Conservation (phyloP, 257 asterid genomes). For the Linaria vulgaris region DNA sequence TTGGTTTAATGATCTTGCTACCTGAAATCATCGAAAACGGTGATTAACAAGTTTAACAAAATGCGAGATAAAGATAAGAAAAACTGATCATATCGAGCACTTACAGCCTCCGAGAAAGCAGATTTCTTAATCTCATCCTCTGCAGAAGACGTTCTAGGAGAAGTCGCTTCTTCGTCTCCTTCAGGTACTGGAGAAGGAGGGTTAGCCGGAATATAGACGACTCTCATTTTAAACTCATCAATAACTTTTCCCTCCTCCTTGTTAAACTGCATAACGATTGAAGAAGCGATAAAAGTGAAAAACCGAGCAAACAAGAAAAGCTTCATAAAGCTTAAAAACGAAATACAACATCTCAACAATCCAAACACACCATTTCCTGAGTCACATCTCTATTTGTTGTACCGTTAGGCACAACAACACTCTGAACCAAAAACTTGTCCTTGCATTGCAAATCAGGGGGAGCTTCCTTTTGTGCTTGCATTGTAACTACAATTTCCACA, state of each 20-base stretch:
- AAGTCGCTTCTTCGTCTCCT: constrained; percentile 83
- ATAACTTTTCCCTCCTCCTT: constrained; percentile 59
- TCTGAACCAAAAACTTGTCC: constrained; percentile 85
- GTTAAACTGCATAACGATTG: constrained; percentile 49
- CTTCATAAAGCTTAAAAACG: background rate
- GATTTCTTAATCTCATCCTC: constrained; percentile 58
- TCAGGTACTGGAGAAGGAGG: constrained; percentile 96
- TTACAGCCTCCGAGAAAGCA: constrained; percentile 52
- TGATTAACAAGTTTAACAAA: constrained; percentile 17
- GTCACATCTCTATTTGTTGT: constrained; percentile 55
- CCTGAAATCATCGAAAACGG: constrained; percentile 32
- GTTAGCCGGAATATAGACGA: constrained; percentile 73
- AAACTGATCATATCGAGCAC: constrained; percentile 26
- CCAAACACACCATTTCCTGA: constrained; percentile 60
- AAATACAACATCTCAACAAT: constrained; percentile 11
- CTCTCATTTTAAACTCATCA: constrained; percentile 76
- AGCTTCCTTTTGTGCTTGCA: constrained; percentile 82
- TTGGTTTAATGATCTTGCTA: constrained; percentile 50
- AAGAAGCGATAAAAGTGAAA: constrained; percentile 5
- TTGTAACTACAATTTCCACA: constrained; percentile 50
- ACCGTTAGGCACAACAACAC: constrained; percentile 70
- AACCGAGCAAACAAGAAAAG: constrained; percentile 14
- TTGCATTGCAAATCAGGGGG: constrained; percentile 81
- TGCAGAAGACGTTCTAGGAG: constrained; percentile 61
- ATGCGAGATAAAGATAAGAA: constrained; percentile 9